Percentiles rank a stretch among this genome's conserved stretches.
These are phyloP conservation scores for Tilletia walkeri DNA, from an alignment of 1,284 basidiomycete species.

Conservation along the genomic window DNA sequence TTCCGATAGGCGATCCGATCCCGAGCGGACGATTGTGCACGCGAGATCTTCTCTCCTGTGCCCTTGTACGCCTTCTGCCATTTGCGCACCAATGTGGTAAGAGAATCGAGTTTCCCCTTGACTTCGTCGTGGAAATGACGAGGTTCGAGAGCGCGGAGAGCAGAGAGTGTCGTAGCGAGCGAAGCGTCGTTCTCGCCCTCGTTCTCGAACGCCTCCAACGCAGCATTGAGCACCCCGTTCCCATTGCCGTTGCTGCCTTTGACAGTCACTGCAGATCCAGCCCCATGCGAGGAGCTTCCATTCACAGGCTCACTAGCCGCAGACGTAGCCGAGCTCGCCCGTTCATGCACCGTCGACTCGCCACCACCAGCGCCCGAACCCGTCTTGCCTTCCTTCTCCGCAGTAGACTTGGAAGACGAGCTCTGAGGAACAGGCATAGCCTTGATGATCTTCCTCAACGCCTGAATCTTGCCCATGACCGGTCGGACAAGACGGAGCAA, in stretches of 20 bases:
- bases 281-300: neutral
- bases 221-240: slow-evolving; percentile 16
- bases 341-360: neutral
- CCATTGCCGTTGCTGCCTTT: too few relatives aligned
- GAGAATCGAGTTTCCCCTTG: slow-evolving; percentile 66
- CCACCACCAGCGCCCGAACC: neutral
- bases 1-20: slow-evolving; percentile 59
- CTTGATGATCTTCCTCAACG: slow-evolving; percentile 32
- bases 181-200: slow-evolving; percentile 27
- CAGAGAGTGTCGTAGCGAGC: slow-evolving; percentile 38
- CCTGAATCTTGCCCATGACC: slow-evolving; percentile 29
- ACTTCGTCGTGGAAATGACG: slow-evolving; percentile 75
- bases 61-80: slow-evolving; percentile 84
- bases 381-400: neutral
- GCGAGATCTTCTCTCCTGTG: slow-evolving; percentile 73
- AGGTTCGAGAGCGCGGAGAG: slow-evolving; percentile 67
- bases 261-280: too few relatives aligned
- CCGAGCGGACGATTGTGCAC: slow-evolving; percentile 40
- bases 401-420: neutral
- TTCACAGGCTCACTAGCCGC: neutral
- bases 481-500: slow-evolving; percentile 32
- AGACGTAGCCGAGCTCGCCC: neutral
- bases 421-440: slow-evolving; percentile 37
- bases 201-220: slow-evolving; percentile 37
- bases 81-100: slow-evolving; percentile 76